These are phyloP conservation scores for Crotalaria pallida DNA, from an alignment of 306 rosid genomes.

Conservation along the genomic window DNA sequence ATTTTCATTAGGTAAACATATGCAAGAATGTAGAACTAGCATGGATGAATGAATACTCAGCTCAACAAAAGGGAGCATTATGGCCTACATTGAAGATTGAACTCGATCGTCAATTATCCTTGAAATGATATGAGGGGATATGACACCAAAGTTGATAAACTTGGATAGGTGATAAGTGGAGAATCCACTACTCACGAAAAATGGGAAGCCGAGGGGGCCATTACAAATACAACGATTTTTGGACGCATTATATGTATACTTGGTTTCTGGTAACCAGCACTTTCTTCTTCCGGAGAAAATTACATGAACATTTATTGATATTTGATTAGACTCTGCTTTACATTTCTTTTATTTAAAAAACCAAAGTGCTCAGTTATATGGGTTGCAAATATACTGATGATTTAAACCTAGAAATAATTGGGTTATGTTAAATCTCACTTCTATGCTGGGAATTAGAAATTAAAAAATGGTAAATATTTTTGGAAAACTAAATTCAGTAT, in stretches of 20 bases:
- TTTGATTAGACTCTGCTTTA: too few species aligned
- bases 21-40: neutral
- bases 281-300: too few species aligned
- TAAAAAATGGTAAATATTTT: too few species aligned
- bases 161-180: conserved; percentile 13
- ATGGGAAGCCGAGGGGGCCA: neutral
- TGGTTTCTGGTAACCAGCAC: neutral
- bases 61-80: neutral
- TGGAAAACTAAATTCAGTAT: too few species aligned
- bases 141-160: conserved; percentile 2
- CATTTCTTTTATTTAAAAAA: too few species aligned
- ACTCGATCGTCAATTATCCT: neutral
- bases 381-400: too few species aligned
- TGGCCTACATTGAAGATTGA: conserved; percentile 10
- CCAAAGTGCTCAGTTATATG: too few species aligned
- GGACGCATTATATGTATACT: neutral
- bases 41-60: too few species aligned
- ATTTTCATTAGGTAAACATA: conserved; percentile 22
- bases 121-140: conserved; percentile 9
- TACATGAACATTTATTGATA: too few species aligned
- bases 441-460: too few species aligned
- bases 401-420: too few species aligned
- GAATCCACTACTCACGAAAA: conserved; percentile 19
- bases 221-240: neutral
- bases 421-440: too few species aligned